Evolutionary conservation across 2,329 filamentous ascomycete genomes (phyloP).

Genomic region (Aspergillus ochraceoroseus): DNA sequence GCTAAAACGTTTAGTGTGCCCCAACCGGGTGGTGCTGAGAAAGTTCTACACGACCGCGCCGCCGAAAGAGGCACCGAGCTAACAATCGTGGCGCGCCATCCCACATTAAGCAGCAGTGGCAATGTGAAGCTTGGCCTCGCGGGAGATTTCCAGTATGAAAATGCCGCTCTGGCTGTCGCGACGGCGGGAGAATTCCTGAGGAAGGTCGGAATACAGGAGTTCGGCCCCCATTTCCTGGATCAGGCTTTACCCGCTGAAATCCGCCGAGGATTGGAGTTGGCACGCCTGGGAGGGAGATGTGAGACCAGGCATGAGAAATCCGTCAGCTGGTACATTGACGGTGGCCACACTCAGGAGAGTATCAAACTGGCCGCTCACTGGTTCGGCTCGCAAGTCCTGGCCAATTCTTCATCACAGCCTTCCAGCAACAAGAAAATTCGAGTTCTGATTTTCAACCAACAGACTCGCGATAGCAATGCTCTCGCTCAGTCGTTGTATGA

Average conservation of each 20-base stretch:
- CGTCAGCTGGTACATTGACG: slow-evolving; percentile 75
- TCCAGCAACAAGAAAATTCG: slow-evolving; percentile 43
- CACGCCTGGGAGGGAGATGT: slow-evolving; percentile 70
- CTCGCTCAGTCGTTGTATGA: slow-evolving; percentile 61
- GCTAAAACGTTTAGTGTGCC: slow-evolving; percentile 60
- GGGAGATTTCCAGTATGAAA: slow-evolving; percentile 59
- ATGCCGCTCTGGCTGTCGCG: slow-evolving; percentile 58
- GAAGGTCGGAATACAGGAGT: slow-evolving; percentile 31
- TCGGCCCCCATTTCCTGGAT: slow-evolving; percentile 38
- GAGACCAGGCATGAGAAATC: slow-evolving; percentile 59
- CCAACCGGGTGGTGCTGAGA: slow-evolving; percentile 52
- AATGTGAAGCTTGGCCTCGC: slow-evolving; percentile 54
- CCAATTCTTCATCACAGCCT: slow-evolving; percentile 32
- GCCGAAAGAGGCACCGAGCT: slow-evolving; percentile 48
- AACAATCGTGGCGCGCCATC: slow-evolving; percentile 48
- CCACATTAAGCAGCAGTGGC: slow-evolving; percentile 39
- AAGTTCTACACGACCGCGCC: slow-evolving; percentile 54
- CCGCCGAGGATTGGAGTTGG: slow-evolving; percentile 59
- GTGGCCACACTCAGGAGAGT: slow-evolving; percentile 82
- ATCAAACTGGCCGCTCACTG: slow-evolving; percentile 70
- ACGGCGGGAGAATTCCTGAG: slow-evolving; percentile 41
- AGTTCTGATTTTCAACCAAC: slow-evolving; percentile 85
- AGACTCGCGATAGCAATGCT: slow-evolving; percentile 68
- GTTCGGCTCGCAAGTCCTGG: slow-evolving; percentile 57
- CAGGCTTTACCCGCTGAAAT: slow-evolving; percentile 57